Evolutionary conservation across 768 basidiomycete genomes (phyloP).

Genomic region (Auricularia sp.): DNA sequence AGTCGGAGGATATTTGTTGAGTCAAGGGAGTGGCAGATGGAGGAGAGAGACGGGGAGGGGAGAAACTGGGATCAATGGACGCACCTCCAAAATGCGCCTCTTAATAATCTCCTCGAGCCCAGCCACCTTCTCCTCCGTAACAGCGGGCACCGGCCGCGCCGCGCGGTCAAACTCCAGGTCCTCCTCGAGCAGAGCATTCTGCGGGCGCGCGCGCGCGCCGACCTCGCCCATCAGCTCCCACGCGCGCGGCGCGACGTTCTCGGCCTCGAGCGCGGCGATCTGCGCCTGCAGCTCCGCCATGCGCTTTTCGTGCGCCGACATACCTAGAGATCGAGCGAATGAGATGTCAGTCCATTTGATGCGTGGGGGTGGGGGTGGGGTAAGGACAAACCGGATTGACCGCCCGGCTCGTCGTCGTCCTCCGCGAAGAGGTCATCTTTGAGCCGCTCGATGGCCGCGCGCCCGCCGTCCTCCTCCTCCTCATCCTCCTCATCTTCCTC

Average conservation of each 20-base stretch:
- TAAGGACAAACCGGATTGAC: constrained; percentile 11
- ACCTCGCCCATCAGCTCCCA: constrained; percentile 95
- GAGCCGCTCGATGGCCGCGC: constrained; percentile 53
- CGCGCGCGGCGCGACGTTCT: constrained; percentile 81
- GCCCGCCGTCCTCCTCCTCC: constrained; percentile 23
- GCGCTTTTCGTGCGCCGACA: constrained; percentile 76
- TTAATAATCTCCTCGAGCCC: constrained; percentile 87
- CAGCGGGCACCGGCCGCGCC: constrained; percentile 77
- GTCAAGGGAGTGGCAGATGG: no score
- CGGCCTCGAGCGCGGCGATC: constrained; percentile 71
- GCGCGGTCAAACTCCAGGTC: constrained; percentile 92
- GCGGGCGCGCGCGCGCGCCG: constrained; percentile 67
- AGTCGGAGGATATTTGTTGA: no score
- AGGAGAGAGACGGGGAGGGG: no score
- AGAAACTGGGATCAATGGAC: no score
- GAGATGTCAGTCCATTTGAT: neutral
- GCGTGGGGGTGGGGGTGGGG: neutral
- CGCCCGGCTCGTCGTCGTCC: constrained; percentile 49
- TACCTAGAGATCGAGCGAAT: constrained; percentile 26
- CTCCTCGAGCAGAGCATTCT: constrained; percentile 86
- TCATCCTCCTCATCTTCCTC: constrained; percentile 20
- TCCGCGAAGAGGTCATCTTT: constrained; percentile 77
- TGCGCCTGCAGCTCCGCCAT: constrained; percentile 63
- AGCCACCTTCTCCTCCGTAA: constrained; percentile 81
- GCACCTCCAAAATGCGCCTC: constrained; percentile 72